A percentile compares a stretch with the other conserved stretches of the same genome.
phyloP scores from a whole-genome alignment of 305 asterid genomes.

The Lippia alba region DNA sequence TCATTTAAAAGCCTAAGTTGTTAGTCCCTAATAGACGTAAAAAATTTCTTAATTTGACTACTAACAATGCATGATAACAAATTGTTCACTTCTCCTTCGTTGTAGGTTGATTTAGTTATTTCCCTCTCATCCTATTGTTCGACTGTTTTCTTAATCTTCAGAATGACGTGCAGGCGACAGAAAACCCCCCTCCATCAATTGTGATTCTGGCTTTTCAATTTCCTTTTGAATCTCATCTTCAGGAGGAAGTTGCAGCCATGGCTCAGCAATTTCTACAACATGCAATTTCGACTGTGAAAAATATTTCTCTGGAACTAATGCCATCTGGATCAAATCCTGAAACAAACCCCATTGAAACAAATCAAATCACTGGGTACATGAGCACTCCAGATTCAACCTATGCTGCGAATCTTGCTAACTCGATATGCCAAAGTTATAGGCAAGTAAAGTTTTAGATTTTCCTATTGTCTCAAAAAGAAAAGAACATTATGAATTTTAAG shows the following conservation, averaged over 20 bases:
- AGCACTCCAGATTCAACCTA: conserved; percentile 27
- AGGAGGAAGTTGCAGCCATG: conserved; percentile 41
- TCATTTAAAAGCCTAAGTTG: too few relatives aligned
- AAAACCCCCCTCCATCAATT: conserved; percentile 25
- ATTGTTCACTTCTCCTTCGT: neutral
- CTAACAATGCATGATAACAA: neutral
- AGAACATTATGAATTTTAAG: neutral
- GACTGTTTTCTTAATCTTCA: conserved; percentile 19
- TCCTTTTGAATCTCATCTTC: conserved; percentile 43
- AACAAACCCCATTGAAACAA: conserved; percentile 23
- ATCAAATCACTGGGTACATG: conserved; percentile 28
- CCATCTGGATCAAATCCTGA: conserved; percentile 35
- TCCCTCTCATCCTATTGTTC: neutral
- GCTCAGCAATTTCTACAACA: conserved; percentile 39
- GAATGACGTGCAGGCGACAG: conserved; percentile 12
- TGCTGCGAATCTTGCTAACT: conserved; percentile 35
- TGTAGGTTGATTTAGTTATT: neutral
- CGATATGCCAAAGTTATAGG: conserved; percentile 53
- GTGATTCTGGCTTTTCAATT: conserved; percentile 48
- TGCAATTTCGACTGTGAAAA: conserved; percentile 40
- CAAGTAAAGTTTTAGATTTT: conserved; percentile 28
- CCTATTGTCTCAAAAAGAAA: conserved; percentile 1
- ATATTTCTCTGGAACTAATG: conserved; percentile 28
- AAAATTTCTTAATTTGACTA: too few relatives aligned
- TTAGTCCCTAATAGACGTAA: too few relatives aligned